Conservation (phyloP, 192 early-diverging fungal genomes). For the Chytriomyces confervae region DNA sequence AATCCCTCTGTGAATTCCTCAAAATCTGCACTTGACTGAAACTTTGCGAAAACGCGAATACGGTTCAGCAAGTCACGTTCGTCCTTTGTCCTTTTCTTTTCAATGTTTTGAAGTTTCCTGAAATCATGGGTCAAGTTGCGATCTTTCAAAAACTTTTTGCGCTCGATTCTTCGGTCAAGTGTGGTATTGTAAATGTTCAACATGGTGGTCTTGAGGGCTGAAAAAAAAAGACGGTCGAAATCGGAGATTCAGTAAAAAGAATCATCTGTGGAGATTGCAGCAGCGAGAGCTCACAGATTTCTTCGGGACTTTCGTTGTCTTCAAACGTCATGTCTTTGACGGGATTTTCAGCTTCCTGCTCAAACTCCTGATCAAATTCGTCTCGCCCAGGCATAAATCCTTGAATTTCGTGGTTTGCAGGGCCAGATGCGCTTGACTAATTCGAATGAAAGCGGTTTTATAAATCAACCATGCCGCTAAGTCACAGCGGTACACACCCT, state of each 20-base stretch:
- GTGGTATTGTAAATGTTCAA: conserved; percentile 92
- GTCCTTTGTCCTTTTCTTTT: conserved; percentile 84
- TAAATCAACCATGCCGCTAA: no score
- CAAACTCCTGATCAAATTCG: conserved; percentile 96
- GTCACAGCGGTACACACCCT: neutral
- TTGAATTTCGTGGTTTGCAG: conserved; percentile 93
- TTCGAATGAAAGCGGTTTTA: conserved; percentile 18
- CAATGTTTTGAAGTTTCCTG: conserved; percentile 59
- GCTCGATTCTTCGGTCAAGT: conserved; percentile 78
- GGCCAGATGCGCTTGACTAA: conserved; percentile 79
- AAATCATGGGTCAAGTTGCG: conserved; percentile 65
- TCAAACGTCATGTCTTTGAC: conserved; percentile 94
- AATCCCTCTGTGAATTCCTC: conserved; percentile 78
- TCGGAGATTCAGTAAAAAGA: no score
- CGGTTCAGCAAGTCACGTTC: conserved; percentile 84
- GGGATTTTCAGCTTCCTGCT: conserved; percentile 91
- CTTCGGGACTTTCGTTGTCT: conserved; percentile 84
- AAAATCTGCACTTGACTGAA: conserved; percentile 83
- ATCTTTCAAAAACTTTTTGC: conserved; percentile 92
- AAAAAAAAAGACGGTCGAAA: neutral
- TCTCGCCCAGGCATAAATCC: conserved; percentile 97
- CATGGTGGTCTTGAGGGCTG: conserved; percentile 86
- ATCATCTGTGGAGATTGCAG: no score
- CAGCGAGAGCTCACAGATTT: conserved; percentile 61
- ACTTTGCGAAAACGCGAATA: conserved; percentile 84